These are phyloP conservation scores for Daphne laureola DNA, from an alignment of 441 rosid genomes.

Conservation along the genomic window DNA sequence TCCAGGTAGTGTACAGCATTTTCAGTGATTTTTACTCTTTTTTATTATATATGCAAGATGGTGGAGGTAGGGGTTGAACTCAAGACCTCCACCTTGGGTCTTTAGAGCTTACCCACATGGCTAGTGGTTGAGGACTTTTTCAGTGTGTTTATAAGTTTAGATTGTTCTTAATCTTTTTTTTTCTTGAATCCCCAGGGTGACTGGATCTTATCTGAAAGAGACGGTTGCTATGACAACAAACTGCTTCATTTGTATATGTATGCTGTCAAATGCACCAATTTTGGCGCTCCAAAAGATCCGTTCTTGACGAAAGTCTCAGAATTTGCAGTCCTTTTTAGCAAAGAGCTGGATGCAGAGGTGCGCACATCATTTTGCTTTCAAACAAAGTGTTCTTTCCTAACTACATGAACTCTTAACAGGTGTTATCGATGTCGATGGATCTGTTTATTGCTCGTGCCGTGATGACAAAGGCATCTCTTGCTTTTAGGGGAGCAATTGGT, in stretches of 20 bases:
- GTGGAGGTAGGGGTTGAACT: no score
- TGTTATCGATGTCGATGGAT: constrained; percentile 99
- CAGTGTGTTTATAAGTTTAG: background rate
- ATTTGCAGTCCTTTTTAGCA: constrained; percentile 93
- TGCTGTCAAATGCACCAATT: constrained; percentile 58
- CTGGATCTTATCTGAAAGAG: constrained; percentile 88
- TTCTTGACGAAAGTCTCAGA: constrained; percentile 84
- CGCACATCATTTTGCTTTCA: constrained; percentile 6
- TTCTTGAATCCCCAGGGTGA: constrained; percentile 62
- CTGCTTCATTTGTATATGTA: constrained; percentile 66
- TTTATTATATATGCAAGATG: no score
- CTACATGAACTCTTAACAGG: constrained; percentile 34
- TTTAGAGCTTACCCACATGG: no score
- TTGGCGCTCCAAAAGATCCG: constrained; percentile 76
- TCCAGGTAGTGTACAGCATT: constrained; percentile 47
- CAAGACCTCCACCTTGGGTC: no score
- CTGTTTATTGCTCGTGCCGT: constrained; percentile 99
- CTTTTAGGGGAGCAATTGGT: constrained; percentile 66
- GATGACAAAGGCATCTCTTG: constrained; percentile 96
- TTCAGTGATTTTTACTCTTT: no score
- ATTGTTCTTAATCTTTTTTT: background rate
- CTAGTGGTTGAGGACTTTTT: background rate
- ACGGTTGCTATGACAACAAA: constrained; percentile 45
- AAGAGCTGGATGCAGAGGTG: constrained; percentile 99
- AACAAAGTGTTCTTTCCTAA: constrained; percentile 9